Base-by-base conservation (phyloP, 192 early-diverging fungal genomes). In the Oehlia diaphana region DNA sequence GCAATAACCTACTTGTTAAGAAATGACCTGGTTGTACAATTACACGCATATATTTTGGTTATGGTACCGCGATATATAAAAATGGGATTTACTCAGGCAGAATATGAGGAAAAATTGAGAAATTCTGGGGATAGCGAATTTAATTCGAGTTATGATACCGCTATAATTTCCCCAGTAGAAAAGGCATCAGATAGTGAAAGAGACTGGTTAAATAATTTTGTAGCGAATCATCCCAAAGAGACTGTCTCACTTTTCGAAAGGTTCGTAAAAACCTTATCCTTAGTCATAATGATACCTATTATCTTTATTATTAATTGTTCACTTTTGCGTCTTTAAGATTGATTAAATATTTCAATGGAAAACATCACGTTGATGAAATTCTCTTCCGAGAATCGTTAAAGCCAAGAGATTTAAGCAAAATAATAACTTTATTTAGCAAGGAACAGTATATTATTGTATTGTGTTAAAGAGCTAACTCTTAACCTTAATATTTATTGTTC, bases 301-400 rank as follows among this genome's bases (percentile, higher is more conserved):
- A 37, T 37, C 4, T 53, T 26, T 31, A 37, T 79, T 26, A 63
- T 35, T 50, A 31, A 62, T 37, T 47, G 33, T 63, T 63, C 37
- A 35, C 21, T 73, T 80, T 47, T 69, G 35, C 39, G 39, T 33
- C 6, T 82, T 14, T n/a, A 77, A 92, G 91, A 61, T 82, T 95
- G 72, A 86, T 90, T 31, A 90, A 90, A 23, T 95, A 96, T 76
- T 91, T 95, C 80, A 88, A 91, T 82, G 95, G 95, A 2, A 87
- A 91, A 69, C 89, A 91, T 81, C 91, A 92, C 79, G 84, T 94
- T 8, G 94, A 95, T 78, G 95, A 96, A 77, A 96, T 96, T 63
- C 79, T 91, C 70, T 94, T 89, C 72, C 84, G 88, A 21, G 77
- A 78, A 67, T 69, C 28, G 61, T 67, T 78, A 49, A 64, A 62